Conservation (phyloP, 2,329 filamentous ascomycete genomes). For the Zymoseptoria ardabiliae region DNA sequence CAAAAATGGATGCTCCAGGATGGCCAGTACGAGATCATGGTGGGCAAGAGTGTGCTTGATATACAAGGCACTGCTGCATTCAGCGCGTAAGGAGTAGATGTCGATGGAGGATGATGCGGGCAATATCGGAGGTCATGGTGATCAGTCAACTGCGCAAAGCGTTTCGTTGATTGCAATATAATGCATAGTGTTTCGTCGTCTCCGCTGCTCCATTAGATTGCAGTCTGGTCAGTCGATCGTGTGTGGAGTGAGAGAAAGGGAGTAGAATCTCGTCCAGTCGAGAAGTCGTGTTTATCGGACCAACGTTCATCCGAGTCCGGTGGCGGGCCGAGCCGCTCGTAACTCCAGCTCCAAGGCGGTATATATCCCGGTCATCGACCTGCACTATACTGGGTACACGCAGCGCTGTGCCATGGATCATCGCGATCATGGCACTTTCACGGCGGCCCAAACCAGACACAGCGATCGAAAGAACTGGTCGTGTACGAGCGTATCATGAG, state of each 20-base stretch:
- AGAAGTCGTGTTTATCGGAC: too few relatives aligned
- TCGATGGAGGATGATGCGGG: neutral
- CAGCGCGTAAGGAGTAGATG: neutral
- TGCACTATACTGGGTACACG: too few relatives aligned
- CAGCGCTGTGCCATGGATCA: neutral
- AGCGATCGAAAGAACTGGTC: neutral
- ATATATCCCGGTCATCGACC: too few relatives aligned
- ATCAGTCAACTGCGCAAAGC: neutral
- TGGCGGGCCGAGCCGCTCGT: too few relatives aligned
- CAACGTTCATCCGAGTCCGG: too few relatives aligned
- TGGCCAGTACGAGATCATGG: constrained; percentile 20
- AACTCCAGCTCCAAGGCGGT: too few relatives aligned
- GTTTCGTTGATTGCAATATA: neutral
- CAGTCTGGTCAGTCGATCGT: too few relatives aligned
- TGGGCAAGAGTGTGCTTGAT: constrained; percentile 19
- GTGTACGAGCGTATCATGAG: neutral
- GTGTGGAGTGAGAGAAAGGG: too few relatives aligned
- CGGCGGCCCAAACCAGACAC: neutral
- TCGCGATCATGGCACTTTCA: constrained; percentile 22
- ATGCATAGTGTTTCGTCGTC: too few relatives aligned
- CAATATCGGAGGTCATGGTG: neutral
- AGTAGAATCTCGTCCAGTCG: too few relatives aligned
- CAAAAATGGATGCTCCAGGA: constrained; percentile 17
- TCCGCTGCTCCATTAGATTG: too few relatives aligned
- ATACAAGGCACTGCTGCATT: neutral